Conservation (phyloP, 1,284 basidiomycete species). For the Cutaneotrichosporon mucoides region DNA sequence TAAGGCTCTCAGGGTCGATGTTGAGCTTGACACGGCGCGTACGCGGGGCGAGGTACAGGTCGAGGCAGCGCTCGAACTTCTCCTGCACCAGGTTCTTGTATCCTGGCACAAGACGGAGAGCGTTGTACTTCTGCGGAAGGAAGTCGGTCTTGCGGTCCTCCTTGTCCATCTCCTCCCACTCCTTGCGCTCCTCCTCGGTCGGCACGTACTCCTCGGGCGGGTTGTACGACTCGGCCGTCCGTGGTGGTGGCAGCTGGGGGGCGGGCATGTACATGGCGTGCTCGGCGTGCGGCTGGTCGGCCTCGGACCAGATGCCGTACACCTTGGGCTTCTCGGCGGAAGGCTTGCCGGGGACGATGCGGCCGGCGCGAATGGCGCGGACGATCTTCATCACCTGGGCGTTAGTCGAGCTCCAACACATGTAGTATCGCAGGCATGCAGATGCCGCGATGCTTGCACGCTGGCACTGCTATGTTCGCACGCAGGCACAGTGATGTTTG, state of each 20-base stretch:
- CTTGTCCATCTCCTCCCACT: constrained; percentile 79
- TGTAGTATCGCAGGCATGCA: too few relatives aligned
- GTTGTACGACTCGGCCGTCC: constrained; percentile 94
- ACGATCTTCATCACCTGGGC: constrained; percentile 97
- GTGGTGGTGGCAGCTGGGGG: constrained; percentile 84
- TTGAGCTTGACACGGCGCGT: constrained; percentile 81
- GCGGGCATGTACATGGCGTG: constrained; percentile 78
- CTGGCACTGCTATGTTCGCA: too few relatives aligned
- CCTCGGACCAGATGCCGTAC: constrained; percentile 82
- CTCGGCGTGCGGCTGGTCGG: constrained; percentile 63
- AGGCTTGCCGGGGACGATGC: constrained; percentile 86
- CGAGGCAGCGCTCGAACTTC: constrained; percentile 88
- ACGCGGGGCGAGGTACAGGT: constrained; percentile 94
- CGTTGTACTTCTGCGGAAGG: constrained; percentile 79
- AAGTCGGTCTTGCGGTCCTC: constrained; percentile 90
- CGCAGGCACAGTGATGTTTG: too few relatives aligned
- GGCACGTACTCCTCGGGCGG: constrained; percentile 96
- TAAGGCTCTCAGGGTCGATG: constrained; percentile 82
- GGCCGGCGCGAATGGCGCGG: constrained; percentile 91
- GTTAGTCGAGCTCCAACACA: neutral
- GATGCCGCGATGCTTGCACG: too few relatives aligned
- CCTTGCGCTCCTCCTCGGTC: constrained; percentile 74
- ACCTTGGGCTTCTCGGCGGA: constrained; percentile 64
- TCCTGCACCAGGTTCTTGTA: constrained; percentile 92
- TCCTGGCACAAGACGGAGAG: constrained; percentile 84